These are phyloP conservation scores for Canavalia ensiformis DNA, from an alignment of 306 rosid species.

Conservation along the genomic window DNA sequence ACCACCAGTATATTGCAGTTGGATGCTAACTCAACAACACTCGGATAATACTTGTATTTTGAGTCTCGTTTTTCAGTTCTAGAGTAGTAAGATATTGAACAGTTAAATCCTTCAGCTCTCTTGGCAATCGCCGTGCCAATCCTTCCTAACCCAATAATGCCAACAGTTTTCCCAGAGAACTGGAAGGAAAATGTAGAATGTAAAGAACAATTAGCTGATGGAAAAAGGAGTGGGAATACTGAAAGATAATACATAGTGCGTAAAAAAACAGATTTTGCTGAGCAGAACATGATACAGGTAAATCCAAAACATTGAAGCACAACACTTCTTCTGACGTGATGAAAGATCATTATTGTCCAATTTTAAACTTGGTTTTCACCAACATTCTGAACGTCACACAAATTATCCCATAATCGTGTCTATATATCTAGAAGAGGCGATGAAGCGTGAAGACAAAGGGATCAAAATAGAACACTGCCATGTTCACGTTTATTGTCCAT, in stretches of 20 bases:
- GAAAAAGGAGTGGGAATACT: not conserved
- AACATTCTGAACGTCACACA: slow-evolving; percentile 26
- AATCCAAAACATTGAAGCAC: slow-evolving; percentile 8
- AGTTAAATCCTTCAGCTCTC: slow-evolving; percentile 84
- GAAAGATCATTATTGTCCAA: not conserved
- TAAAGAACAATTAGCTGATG: slow-evolving; percentile 11
- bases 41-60: slow-evolving; percentile 78
- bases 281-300: not conserved
- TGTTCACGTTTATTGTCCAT: not conserved
- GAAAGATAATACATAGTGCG: not conserved
- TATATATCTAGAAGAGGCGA: slow-evolving; percentile 17
- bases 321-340: not conserved
- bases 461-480: not conserved
- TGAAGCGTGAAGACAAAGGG: not conserved
- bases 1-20: slow-evolving; percentile 79
- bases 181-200: slow-evolving; percentile 48
- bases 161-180: slow-evolving; percentile 89
- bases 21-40: slow-evolving; percentile 78
- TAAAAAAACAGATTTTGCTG: not conserved
- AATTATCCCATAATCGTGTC: not conserved
- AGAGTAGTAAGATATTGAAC: slow-evolving; percentile 70
- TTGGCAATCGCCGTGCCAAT: slow-evolving; percentile 81
- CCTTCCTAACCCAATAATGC: slow-evolving; percentile 86
- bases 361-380: not conserved
- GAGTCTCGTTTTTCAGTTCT: slow-evolving; percentile 66